Conservation (phyloP, 768 basidiomycete species). For the Panus rudis region DNA sequence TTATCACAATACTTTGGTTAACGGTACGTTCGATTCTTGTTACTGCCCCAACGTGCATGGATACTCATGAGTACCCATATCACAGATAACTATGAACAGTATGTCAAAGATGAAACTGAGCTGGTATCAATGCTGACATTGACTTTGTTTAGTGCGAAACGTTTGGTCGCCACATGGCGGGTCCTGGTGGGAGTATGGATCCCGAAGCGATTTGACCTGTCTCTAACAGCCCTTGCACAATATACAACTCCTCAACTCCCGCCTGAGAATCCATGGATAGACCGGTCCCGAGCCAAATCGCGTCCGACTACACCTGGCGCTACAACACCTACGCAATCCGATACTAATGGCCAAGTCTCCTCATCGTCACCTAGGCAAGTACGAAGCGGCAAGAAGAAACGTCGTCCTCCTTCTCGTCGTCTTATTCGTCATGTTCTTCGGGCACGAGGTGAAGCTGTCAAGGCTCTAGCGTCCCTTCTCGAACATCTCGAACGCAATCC, state of each 20-base stretch:
- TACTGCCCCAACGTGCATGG: slow-evolving; percentile 3
- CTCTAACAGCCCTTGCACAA: slow-evolving; percentile 62
- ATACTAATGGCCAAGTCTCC: slow-evolving; percentile 12
- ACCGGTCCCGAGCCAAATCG: slow-evolving; percentile 31
- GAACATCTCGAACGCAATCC: slow-evolving; percentile 45
- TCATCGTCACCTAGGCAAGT: slow-evolving; percentile 10
- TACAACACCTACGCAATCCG: slow-evolving; percentile 8
- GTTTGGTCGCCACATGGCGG: slow-evolving; percentile 89
- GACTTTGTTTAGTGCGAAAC: slow-evolving; percentile 55
- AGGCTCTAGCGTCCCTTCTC: slow-evolving; percentile 67
- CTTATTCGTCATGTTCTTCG: slow-evolving; percentile 87
- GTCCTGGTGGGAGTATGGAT: slow-evolving; percentile 94
- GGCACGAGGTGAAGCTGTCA: slow-evolving; percentile 76
- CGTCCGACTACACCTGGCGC: slow-evolving; percentile 17
- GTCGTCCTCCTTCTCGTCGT: slow-evolving; percentile 66
- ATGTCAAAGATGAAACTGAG: slow-evolving; percentile 14
- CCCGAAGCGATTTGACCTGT: slow-evolving; percentile 77
- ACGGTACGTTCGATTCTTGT: slow-evolving; percentile 42
- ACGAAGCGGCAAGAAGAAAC: slow-evolving; percentile 19
- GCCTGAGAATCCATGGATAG: slow-evolving; percentile 67
- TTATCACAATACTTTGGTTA: slow-evolving; percentile 83
- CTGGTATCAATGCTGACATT: not conserved
- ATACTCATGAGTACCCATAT: too few relatives aligned
- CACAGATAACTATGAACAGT: slow-evolving; percentile 76
- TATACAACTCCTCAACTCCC: slow-evolving; percentile 65